Evolutionary conservation across 106 monocot genomes (phyloP), one percentile per base, ranked within the genome.

Genomic region (Dioscorea dumetorum): DNA sequence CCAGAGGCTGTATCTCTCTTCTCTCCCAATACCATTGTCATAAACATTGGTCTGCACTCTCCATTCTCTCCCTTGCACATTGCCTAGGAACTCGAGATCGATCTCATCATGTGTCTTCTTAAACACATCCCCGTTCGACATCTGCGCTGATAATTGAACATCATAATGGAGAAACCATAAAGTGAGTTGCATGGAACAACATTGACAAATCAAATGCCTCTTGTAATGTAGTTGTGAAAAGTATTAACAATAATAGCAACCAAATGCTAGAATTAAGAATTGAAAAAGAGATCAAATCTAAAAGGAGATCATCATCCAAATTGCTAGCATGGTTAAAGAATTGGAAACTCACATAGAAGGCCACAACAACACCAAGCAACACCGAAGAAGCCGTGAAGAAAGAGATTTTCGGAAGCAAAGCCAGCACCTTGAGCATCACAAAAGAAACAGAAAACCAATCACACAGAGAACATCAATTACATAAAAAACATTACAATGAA

Each of bases 31-130:
- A 15, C 87, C 84, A 59, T 88, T 84, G 34, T 80, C 84, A 53
- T 84, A 88, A 3, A 88, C 72, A 50, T 88, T 88, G 50, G 87
- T 88, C 72, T 88, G 87, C 8, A 88, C 61, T 59, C 87, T 72
- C 87, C 87, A 88, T 24, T 78, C 84, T 66, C 62, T 67, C 1
- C 84, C 87, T 53, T 77, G 68, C 28, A 73, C 49, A 41, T 82
- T 82, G 56, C 82, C 82, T 19, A 82, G 56, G 56, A 82, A 82
- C 74, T 82, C 82, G 16, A 82, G 78, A 50, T 82, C 82, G 48
- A 82, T 60, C 20, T 82, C 82, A 35, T 80, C 87, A 35, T 88
- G 87, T 5, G 73, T 84, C 59, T 70, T 73, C 69, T 77, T 78
- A 49, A n/a, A n/a, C n/a, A n/a, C n/a, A n/a, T n/a, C n/a, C n/a